Conservation (phyloP, 805 yeast genomes). For the Sugiyamaella boreocaroliniensis region DNA sequence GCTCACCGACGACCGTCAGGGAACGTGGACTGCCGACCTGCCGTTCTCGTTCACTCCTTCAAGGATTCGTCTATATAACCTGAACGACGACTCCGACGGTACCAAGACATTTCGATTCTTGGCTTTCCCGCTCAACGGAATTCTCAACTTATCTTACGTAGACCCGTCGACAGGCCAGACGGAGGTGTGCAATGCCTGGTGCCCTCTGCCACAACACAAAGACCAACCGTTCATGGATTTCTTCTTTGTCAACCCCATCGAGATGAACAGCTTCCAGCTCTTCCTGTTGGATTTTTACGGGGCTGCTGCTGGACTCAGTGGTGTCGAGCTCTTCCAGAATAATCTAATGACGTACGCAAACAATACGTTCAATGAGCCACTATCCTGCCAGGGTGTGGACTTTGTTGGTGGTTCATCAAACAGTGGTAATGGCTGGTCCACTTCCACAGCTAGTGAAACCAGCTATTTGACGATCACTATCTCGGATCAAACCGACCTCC, state of each 20-base stretch:
- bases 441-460: constrained; percentile 12
- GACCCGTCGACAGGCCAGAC: constrained; percentile 62
- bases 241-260: constrained; percentile 63
- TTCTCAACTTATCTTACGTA: constrained; percentile 82
- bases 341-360: constrained; percentile 62
- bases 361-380: constrained; percentile 55
- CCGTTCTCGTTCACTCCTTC: constrained; percentile 58
- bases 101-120: constrained; percentile 59
- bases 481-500: constrained; percentile 27
- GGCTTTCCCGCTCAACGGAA: constrained; percentile 75
- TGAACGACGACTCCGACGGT: constrained; percentile 42
- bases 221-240: constrained; percentile 64
- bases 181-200: constrained; percentile 75
- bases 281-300: constrained; percentile 67
- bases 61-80: constrained; percentile 64
- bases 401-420: constrained; percentile 29
- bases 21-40: constrained; percentile 58
- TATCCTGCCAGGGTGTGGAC: constrained; percentile 45
- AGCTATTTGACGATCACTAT: constrained; percentile 25
- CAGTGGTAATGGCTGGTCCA: constrained; percentile 27
- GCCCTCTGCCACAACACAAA: constrained; percentile 55
- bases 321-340: constrained; percentile 63
- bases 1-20: constrained; percentile 41
- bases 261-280: constrained; percentile 54
- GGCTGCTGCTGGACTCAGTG: constrained; percentile 56